Percentiles rank a stretch among this genome's conserved stretches.
These are phyloP conservation scores for Fusarium incarnatum DNA, from an alignment of 2,329 filamentous ascomycete genomes.

Conservation along the genomic window DNA sequence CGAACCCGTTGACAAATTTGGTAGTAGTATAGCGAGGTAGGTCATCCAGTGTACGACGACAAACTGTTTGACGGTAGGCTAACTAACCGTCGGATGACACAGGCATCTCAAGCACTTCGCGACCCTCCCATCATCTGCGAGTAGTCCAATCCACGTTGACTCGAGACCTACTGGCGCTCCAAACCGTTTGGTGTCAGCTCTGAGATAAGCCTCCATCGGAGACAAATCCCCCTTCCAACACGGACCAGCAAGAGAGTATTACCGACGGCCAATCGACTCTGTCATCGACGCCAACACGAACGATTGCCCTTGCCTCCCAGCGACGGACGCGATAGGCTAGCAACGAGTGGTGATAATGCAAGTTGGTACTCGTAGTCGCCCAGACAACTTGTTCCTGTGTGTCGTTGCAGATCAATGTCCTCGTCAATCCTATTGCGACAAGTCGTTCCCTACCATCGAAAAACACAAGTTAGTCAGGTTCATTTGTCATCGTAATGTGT, in stretches of 20 bases:
- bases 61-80: neutral
- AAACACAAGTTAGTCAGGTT: conserved; percentile 3
- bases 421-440: neutral
- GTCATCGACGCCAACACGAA: no score
- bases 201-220: neutral
- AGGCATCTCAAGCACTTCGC: neutral
- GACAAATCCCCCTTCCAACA: neutral
- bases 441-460: conserved; percentile 1
- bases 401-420: neutral
- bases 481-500: accelerated
- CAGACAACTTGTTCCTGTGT: neutral
- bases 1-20: neutral
- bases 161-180: neutral
- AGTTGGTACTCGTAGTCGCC: neutral
- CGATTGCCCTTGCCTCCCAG: neutral
- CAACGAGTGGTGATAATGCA: conserved; percentile 2
- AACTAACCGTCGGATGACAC: neutral
- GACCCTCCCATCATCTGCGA: neutral
- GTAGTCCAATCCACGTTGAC: neutral
- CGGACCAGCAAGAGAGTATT: neutral
- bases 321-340: neutral
- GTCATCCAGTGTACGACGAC: neutral
- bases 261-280: neutral
- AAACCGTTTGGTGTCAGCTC: neutral
- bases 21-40: neutral